A percentile compares a stretch with the other conserved stretches of the same genome.
These are phyloP conservation scores for Coleophoma cylindrospora DNA, from an alignment of 2,329 filamentous ascomycete species.

Conservation along the genomic window DNA sequence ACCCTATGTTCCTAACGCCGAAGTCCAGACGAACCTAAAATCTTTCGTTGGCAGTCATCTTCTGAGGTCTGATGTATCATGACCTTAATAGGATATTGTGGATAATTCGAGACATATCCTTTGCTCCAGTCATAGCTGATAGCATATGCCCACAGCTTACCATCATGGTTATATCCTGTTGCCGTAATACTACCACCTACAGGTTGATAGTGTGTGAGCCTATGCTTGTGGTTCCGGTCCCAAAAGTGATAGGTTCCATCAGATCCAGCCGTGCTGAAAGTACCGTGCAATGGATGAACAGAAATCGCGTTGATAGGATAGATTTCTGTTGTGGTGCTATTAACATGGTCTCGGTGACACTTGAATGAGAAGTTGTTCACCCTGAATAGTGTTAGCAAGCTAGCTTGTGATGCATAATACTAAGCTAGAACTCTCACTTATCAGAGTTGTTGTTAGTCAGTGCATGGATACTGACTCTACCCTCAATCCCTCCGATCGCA, in stretches of 20 bases:
- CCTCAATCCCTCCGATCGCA: constrained; percentile 90
- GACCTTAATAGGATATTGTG: constrained; percentile 67
- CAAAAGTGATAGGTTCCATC: constrained; percentile 95
- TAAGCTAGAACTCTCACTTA: too few relatives aligned
- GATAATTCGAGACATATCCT: constrained; percentile 80
- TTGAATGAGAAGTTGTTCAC: constrained; percentile 92
- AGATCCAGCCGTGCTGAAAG: constrained; percentile 87
- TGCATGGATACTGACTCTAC: constrained; percentile 39
- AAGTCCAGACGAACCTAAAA: too few relatives aligned
- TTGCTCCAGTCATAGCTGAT: constrained; percentile 97
- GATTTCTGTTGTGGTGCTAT: constrained; percentile 44
- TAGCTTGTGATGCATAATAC: too few relatives aligned
- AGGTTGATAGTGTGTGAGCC: constrained; percentile 79
- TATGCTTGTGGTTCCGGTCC: constrained; percentile 84
- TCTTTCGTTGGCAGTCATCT: constrained; percentile 47
- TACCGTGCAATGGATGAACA: constrained; percentile 86
- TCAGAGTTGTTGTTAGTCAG: too few relatives aligned
- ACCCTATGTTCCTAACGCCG: too few relatives aligned
- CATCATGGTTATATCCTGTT: constrained; percentile 82
- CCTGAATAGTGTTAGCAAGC: constrained; percentile 28
- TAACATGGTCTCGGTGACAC: constrained; percentile 82
- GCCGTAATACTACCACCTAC: constrained; percentile 81
- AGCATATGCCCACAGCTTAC: constrained; percentile 78
- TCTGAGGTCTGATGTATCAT: constrained; percentile 70
- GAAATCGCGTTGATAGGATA: constrained; percentile 93